phyloP scores from a whole-genome alignment of 2,329 filamentous ascomycete species.

The Thelonectria discophora region DNA sequence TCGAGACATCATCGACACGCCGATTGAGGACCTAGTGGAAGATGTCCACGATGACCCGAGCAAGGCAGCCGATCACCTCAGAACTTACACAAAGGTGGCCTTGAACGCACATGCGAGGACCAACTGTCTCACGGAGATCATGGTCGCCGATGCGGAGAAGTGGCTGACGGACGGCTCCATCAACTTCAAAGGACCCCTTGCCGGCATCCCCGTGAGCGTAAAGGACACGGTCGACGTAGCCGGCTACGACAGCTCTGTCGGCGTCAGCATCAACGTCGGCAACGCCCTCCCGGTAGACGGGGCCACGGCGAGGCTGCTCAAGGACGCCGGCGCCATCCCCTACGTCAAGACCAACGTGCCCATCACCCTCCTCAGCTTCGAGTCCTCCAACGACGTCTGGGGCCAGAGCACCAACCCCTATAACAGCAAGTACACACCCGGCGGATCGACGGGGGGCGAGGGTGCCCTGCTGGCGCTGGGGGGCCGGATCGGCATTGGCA shows the following conservation, averaged over 20 bases:
- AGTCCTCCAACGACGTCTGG: conserved; percentile 82
- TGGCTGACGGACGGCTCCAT: conserved; percentile 69
- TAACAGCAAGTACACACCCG: conserved; percentile 83
- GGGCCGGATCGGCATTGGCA: conserved; percentile 88
- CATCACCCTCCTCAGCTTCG: conserved; percentile 86
- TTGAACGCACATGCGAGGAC: conserved; percentile 85
- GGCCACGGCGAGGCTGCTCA: conserved; percentile 76
- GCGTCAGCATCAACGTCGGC: conserved; percentile 77
- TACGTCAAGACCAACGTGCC: conserved; percentile 95
- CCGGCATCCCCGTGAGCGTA: conserved; percentile 85
- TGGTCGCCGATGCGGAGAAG: conserved; percentile 79
- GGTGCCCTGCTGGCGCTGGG: conserved; percentile 82
- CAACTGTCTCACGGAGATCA: conserved; percentile 88
- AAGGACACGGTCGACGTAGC: conserved; percentile 84
- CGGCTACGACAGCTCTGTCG: conserved; percentile 84
- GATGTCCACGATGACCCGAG: conserved; percentile 76
- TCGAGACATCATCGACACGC: conserved; percentile 71
- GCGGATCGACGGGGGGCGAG: conserved; percentile 89
- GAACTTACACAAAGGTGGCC: conserved; percentile 86
- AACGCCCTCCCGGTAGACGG: conserved; percentile 76
- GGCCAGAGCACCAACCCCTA: conserved; percentile 85
- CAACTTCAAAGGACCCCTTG: conserved; percentile 83
- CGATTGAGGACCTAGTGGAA: conserved; percentile 80
- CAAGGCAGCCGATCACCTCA: conserved; percentile 77
- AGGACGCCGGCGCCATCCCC: conserved; percentile 87